Evolutionary conservation across 495 filamentous ascomycete species (phyloP), one percentile per base, ranked within the genome.

Genomic region (Delitschia confertaspora): DNA sequence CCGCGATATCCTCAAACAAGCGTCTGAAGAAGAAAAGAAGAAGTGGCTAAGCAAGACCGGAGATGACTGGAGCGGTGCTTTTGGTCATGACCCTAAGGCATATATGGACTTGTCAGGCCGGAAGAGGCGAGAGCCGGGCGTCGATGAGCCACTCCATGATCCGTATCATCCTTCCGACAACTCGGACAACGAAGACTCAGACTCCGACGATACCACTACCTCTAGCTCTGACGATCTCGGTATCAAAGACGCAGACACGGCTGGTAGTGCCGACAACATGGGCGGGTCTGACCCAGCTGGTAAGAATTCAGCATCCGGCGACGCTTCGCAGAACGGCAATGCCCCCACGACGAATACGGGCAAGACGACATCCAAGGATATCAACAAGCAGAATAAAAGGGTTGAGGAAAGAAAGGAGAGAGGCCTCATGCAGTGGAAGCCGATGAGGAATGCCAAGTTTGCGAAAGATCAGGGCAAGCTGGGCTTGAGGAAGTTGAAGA

Each of bases 51-150:
- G 77, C 24, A 82, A 79, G 54, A 76, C 83, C 39, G 89, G 89
- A 3, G 77, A 76, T 13, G 85, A 95, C 60, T 95, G 88, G 89
- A 79, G 71, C 29, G 85, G 83, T n/a, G 84, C 87, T 0, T 95
- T 95, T 41, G 78, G 77, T 5, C 62, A 79, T 13, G 79, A 81
- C 43, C 75, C 78, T 2, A 66, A 69, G 26, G 67, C 71, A 0
- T 73, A 70, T 38, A 65, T 75, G 24, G 69, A 79, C 45, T 57
- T 59, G 2, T 52, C 57, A 13, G 72, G 73, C 3, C 60, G 60
- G n/a, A 75, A 74, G 56, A 56, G 63, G 34, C 67, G 72, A 3
- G 73, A 76, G 51, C 71, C 74, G 4, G 74, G 76, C 9, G 59
- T 49, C 2, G 73, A 80, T n/a, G 31, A 60, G 13, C 72, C 74